A percentile compares a stretch with the other conserved stretches of the same genome.
phyloP scores from a whole-genome alignment of 2,329 filamentous ascomycete genomes.

The Pseudogymnoascus destructans region DNA sequence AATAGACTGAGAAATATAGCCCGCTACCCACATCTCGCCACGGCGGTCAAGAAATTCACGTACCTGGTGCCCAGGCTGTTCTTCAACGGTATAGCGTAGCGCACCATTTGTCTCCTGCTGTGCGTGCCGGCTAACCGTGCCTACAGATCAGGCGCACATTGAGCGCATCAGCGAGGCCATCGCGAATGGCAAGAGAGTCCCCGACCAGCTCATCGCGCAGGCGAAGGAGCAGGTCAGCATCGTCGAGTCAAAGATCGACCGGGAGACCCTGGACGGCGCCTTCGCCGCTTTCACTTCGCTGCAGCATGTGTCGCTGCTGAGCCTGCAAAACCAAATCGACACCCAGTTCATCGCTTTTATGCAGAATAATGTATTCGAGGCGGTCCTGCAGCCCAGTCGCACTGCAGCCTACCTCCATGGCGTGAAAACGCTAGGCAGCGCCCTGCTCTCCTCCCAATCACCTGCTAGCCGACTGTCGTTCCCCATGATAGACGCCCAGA shows the following conservation, averaged over 20 bases:
- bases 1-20: conserved; percentile 36
- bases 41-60: conserved; percentile 44
- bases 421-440: conserved; percentile 42
- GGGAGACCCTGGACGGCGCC: conserved; percentile 16
- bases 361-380: not conserved
- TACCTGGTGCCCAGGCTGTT: conserved; percentile 47
- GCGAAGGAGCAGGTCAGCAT: conserved; percentile 20
- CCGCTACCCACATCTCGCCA: conserved; percentile 35
- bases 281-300: conserved; percentile 41
- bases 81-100: conserved; percentile 32
- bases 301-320: conserved; percentile 51
- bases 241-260: conserved; percentile 16
- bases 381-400: conserved; percentile 41
- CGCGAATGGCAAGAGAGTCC: not conserved
- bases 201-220: conserved; percentile 12
- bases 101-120: not conserved
- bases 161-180: conserved; percentile 8
- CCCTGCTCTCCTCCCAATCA: conserved; percentile 42
- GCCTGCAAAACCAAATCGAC: conserved; percentile 47
- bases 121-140: not conserved
- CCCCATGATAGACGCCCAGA: conserved; percentile 48
- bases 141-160: conserved; percentile 8
- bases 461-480: conserved; percentile 47
- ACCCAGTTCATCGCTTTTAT: conserved; percentile 29
- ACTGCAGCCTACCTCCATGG: conserved; percentile 48